These are phyloP conservation scores for Arthrobotrys sphaeroides DNA, from an alignment of 2,329 filamentous ascomycete species.

Conservation along the genomic window DNA sequence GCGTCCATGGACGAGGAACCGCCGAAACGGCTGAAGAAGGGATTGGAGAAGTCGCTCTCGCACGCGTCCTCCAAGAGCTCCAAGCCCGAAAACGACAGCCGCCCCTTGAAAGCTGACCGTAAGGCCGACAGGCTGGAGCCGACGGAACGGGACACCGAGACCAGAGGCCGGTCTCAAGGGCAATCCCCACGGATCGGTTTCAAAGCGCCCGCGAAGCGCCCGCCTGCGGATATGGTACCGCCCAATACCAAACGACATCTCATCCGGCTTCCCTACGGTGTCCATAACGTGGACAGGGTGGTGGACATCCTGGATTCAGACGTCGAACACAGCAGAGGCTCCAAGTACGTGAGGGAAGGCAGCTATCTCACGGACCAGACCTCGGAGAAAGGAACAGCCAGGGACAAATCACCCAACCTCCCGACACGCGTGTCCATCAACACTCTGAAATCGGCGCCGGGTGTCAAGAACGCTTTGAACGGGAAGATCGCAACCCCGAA, in stretches of 20 bases:
- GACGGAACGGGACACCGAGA: constrained; percentile 9
- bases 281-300: constrained; percentile 31
- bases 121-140: constrained; percentile 23
- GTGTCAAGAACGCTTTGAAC: constrained; percentile 16
- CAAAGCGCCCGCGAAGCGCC: constrained; percentile 45
- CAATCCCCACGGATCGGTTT: constrained; percentile 41
- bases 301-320: constrained; percentile 43
- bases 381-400: constrained; percentile 5
- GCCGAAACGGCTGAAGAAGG: constrained; percentile 4
- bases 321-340: constrained; percentile 23
- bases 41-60: constrained; percentile 9
- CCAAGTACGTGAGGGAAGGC: constrained; percentile 26
- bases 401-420: constrained; percentile 37
- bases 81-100: constrained; percentile 12
- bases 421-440: constrained; percentile 40
- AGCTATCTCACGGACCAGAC: not conserved
- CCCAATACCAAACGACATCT: constrained; percentile 26
- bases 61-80: not conserved
- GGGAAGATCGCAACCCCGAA: constrained; percentile 43
- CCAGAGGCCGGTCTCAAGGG: constrained; percentile 7
- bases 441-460: constrained; percentile 26
- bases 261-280: constrained; percentile 28
- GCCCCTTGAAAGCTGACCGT: constrained; percentile 18
- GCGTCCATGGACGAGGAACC: constrained; percentile 37
- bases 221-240: constrained; percentile 17